phyloP scores from a whole-genome alignment of 805 yeast genomes.

The Kodamaea laetipori region DNA sequence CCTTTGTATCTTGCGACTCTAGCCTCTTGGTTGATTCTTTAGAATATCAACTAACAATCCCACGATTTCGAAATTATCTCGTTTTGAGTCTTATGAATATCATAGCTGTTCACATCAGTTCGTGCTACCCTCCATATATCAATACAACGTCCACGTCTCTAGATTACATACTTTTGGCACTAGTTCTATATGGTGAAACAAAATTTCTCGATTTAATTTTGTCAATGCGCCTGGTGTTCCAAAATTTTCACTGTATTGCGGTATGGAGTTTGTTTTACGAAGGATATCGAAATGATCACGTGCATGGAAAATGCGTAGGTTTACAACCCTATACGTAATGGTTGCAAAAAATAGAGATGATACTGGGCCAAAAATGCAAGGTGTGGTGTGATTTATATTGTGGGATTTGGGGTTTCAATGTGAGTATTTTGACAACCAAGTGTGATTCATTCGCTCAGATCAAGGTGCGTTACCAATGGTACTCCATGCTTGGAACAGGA shows the following conservation, averaged over 20 bases:
- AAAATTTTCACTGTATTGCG: constrained; percentile 11
- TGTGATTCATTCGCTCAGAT: too few relatives aligned
- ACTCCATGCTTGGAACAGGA: too few relatives aligned
- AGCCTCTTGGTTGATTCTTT: too few relatives aligned
- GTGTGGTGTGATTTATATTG: neutral
- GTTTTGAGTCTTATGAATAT: neutral
- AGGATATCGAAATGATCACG: constrained; percentile 4
- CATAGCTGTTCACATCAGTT: neutral
- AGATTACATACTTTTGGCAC: constrained; percentile 11
- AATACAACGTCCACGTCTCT: neutral
- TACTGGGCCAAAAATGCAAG: too few relatives aligned
- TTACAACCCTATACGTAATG: constrained; percentile 10
- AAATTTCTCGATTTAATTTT: constrained; percentile 9
- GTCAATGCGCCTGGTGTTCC: constrained; percentile 8
- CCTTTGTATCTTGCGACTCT: too few relatives aligned
- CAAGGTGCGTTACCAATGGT: too few relatives aligned
- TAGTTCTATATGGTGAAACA: constrained; percentile 10
- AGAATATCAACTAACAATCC: too few relatives aligned
- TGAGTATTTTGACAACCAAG: too few relatives aligned
- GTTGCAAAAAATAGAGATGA: constrained; percentile 8
- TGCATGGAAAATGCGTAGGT: constrained; percentile 3
- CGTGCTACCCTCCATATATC: neutral
- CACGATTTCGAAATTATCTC: neutral
- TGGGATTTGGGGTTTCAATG: too few relatives aligned
- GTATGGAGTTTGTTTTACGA: constrained; percentile 2